Evolutionary conservation across 371 early-diverging fungal genomes (phyloP), one percentile per base, ranked within the genome.

Genomic region (Entomophthora muscae): DNA sequence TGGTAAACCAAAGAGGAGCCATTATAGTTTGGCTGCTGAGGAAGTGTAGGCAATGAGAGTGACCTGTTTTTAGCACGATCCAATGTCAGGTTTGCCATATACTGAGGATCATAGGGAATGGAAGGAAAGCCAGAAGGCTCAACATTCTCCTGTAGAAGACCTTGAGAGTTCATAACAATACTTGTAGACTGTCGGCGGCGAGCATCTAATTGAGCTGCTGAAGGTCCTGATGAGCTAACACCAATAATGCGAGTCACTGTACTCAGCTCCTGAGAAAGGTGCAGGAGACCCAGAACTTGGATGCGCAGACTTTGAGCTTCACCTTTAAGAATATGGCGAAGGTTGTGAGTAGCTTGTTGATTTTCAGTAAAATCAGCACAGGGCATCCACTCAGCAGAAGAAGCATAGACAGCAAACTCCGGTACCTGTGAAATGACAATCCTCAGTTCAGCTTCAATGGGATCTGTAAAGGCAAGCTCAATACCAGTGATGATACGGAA

Each of bases 331-430:
- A 84, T 75, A 63, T 88, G 88, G 53, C 78, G 73, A 61, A 76
- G 76, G 66, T 79, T 77, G 10, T 78, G 64, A 23, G 84, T 79
- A 3, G 86, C 86, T 73, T 86, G 85, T 65, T 76, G 78, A 62
- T 75, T 75, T 66, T 86, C 86, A 12, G 86, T 88, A 63, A 88
- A 88, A 66, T 88, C 89, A 28, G 79, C 78, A 70, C 86, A 85
- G 65, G 79, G 81, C 12, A 78, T 73, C 84, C 85, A 86, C 23
- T 70, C 67, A 52, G 70, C 68, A 2, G 71, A 70, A 63, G 77
- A 63, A 66, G 72, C 56, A 63, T 82, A 77, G 81, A 84, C 81
- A 71, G 73, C 85, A 71, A 83, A 83, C 31, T 74, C 69, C 28
- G 88, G 85, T 1, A 77, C 71, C 68, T 80, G 78, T 12, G 73